Percentiles rank a stretch among this genome's conserved stretches.
phyloP scores from a whole-genome alignment of 2,329 filamentous ascomycete genomes.

The Paraconiothyrium sp. region DNA sequence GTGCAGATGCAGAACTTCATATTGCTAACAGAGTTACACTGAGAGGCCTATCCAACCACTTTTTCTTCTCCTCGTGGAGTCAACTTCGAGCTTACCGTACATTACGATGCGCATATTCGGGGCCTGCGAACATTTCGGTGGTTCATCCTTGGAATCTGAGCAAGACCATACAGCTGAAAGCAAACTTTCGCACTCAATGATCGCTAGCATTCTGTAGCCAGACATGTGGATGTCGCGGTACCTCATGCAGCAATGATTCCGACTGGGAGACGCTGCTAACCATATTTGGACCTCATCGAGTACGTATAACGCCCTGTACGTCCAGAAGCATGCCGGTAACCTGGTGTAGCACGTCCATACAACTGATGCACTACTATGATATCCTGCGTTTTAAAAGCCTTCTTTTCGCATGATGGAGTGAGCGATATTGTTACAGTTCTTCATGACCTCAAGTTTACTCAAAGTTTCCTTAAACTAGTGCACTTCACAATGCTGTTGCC shows the following conservation, averaged over 20 bases:
- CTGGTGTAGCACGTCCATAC: background rate
- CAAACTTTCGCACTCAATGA: background rate
- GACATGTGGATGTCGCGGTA: background rate
- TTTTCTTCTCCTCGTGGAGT: no score
- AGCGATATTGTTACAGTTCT: background rate
- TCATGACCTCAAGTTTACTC: background rate
- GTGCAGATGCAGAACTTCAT: no score
- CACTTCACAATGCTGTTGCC: background rate
- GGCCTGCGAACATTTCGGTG: no score
- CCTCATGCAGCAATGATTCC: background rate
- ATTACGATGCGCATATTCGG: no score
- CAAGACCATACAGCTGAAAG: background rate
- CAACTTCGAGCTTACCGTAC: no score
- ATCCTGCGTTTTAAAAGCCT: background rate
- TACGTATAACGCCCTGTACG: conserved; percentile 1
- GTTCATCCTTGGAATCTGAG: no score
- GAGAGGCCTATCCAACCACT: no score
- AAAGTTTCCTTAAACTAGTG: background rate
- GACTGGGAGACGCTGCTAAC: conserved; percentile 7
- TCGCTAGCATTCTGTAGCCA: background rate
- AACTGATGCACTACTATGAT: background rate
- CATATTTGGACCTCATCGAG: background rate
- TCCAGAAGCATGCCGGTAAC: background rate
- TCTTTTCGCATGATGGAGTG: background rate
- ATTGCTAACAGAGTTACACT: no score